A percentile compares a stretch with the other conserved stretches of the same genome.
phyloP scores from a whole-genome alignment of 2,329 filamentous ascomycete species.

The Colletotrichum tofieldiae region DNA sequence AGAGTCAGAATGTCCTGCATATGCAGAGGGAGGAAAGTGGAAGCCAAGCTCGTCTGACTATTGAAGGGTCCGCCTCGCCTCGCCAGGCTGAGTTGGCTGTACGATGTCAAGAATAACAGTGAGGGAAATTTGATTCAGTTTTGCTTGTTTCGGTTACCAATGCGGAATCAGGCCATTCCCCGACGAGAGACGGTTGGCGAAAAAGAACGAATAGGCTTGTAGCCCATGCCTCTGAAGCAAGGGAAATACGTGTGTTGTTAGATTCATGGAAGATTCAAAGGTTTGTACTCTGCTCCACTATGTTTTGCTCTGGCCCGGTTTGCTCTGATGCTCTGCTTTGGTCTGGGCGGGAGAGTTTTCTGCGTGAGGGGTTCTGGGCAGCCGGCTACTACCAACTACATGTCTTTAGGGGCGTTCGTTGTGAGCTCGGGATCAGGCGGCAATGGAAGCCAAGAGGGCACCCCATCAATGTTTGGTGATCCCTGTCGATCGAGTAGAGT shows the following conservation, averaged over 20 bases:
- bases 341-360: neutral
- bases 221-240: neutral
- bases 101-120: slow-evolving; percentile 35
- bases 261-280: neutral
- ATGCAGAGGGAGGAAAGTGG: slow-evolving; percentile 22
- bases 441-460: neutral
- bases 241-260: neutral
- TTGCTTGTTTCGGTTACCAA: slow-evolving; percentile 28
- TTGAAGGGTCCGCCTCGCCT: neutral
- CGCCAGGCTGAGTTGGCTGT: slow-evolving; percentile 19
- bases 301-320: neutral
- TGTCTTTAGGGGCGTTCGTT: neutral
- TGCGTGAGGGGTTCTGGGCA: neutral
- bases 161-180: slow-evolving; percentile 27
- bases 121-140: slow-evolving; percentile 7
- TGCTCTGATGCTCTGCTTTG: neutral
- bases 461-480: neutral
- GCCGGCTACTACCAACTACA: neutral
- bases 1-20: slow-evolving; percentile 30
- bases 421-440: neutral
- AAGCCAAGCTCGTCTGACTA: slow-evolving; percentile 35
- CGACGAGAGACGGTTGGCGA: slow-evolving; percentile 25
- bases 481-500: slow-evolving; percentile 18
- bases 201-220: neutral
- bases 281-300: neutral